phyloP scores from a whole-genome alignment of 805 yeast species.

The Candida caryicola region DNA sequence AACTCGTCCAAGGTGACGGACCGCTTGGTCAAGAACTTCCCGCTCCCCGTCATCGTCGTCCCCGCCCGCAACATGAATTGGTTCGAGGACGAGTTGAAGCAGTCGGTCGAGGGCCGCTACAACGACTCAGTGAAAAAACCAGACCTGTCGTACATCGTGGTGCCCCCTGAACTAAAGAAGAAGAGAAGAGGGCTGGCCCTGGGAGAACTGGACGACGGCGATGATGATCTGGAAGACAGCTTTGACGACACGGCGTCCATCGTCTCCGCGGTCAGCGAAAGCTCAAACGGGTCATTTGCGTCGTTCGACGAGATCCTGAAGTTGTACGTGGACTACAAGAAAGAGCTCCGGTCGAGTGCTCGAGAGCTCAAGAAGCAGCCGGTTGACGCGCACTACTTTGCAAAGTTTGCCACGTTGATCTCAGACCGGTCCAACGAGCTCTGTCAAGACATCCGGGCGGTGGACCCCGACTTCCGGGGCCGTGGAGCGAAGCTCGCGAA shows the following conservation, averaged over 20 bases:
- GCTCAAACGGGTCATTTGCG: conserved; percentile 31
- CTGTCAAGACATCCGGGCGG: conserved; percentile 33
- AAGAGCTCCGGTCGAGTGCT: conserved; percentile 13
- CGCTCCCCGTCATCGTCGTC: conserved; percentile 64
- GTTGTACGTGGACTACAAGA: conserved; percentile 28
- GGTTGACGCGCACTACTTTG: conserved; percentile 26
- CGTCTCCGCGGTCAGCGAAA: conserved; percentile 20
- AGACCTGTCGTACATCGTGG: not conserved
- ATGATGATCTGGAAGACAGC: too few species aligned
- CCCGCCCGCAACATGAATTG: conserved; percentile 57
- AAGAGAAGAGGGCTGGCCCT: not conserved
- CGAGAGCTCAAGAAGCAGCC: conserved; percentile 15
- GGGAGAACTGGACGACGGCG: not conserved
- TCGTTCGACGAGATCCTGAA: conserved; percentile 40
- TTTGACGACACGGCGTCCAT: conserved; percentile 15
- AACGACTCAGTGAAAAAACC: not conserved
- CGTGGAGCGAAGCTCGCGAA: conserved; percentile 42
- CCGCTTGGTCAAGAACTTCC: conserved; percentile 59
- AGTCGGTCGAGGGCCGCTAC: conserved; percentile 19
- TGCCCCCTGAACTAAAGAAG: not conserved
- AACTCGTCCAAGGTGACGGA: conserved; percentile 60
- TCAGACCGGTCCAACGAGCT: conserved; percentile 35
- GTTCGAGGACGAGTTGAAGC: conserved; percentile 48
- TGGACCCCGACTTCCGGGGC: conserved; percentile 40
- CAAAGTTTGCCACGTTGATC: conserved; percentile 24